Conservation (phyloP, 805 yeast genomes). For the Kodamaea hsintzibuensis region DNA sequence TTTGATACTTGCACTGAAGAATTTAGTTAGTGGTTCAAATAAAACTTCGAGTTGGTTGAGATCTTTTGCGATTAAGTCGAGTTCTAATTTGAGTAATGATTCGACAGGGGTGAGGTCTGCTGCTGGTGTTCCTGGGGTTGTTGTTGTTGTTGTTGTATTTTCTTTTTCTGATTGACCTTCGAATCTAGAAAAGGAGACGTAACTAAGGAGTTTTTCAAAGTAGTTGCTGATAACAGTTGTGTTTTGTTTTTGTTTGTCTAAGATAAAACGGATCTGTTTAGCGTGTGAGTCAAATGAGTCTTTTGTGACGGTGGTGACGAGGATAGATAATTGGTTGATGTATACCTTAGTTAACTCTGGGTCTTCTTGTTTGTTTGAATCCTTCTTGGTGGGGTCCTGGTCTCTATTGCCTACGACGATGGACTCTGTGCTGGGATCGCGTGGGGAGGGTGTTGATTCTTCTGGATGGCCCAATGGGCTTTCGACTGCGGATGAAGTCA, state of each 20-base stretch:
- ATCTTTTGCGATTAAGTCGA: slow-evolving; percentile 25
- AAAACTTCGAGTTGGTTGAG: slow-evolving; percentile 24
- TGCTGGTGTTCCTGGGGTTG: too few relatives aligned
- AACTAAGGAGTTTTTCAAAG: slow-evolving; percentile 19
- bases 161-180: slow-evolving; percentile 9
- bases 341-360: slow-evolving; percentile 40
- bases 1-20: slow-evolving; percentile 13
- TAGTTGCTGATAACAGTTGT: slow-evolving; percentile 20
- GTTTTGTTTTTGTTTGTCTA: slow-evolving; percentile 26
- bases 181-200: slow-evolving; percentile 16
- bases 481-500: slow-evolving; percentile 31
- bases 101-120: slow-evolving; percentile 22
- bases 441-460: slow-evolving; percentile 15
- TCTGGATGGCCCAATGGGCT: slow-evolving; percentile 43
- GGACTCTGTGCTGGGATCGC: slow-evolving; percentile 11
- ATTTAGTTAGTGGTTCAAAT: slow-evolving; percentile 21
- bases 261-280: slow-evolving; percentile 49
- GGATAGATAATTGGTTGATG: slow-evolving; percentile 54
- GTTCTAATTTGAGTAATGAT: slow-evolving; percentile 26
- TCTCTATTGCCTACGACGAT: slow-evolving; percentile 1
- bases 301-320: slow-evolving; percentile 45
- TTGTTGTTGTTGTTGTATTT: neutral
- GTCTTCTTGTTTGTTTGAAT: slow-evolving; percentile 12
- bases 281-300: slow-evolving; percentile 40
- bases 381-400: neutral